Percentiles rank a stretch among this genome's conserved stretches.
phyloP scores from a whole-genome alignment of 116 monocot genomes.

The Iris pallida region DNA sequence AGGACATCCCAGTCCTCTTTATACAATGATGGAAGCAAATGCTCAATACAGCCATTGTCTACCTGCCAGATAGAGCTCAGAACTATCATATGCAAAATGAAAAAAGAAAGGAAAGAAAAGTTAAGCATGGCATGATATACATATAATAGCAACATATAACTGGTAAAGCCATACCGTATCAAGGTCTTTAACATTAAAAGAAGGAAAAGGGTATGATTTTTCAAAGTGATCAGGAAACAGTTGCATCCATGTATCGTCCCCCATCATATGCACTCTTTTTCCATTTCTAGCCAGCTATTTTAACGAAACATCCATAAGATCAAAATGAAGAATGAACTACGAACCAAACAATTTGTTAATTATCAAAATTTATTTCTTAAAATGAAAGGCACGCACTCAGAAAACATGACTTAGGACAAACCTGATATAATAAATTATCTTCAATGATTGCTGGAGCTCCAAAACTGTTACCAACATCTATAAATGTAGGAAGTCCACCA shows the following conservation, averaged over 20 bases:
- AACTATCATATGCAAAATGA: neutral
- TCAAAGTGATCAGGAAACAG: conserved; percentile 81
- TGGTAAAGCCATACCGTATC: conserved; percentile 56
- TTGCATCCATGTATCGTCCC: conserved; percentile 97
- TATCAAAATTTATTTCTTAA: conserved; percentile 1
- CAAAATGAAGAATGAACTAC: neutral
- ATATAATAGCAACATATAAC: neutral
- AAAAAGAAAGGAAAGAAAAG: neutral
- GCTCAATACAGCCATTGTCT: conserved; percentile 82
- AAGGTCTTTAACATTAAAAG: conserved; percentile 99
- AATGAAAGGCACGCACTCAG: too few species aligned
- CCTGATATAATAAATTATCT: conserved; percentile 95
- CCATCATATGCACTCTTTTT: conserved; percentile 94
- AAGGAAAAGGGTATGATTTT: conserved; percentile 80
- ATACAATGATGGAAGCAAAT: conserved; percentile 69
- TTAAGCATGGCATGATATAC: neutral
- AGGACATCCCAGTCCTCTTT: conserved; percentile 98
- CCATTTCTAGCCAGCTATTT: conserved; percentile 72
- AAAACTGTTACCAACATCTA: conserved; percentile 98
- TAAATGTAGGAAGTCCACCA: conserved; percentile 98
- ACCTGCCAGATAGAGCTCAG: conserved; percentile 39
- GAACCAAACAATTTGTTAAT: conserved; percentile 1
- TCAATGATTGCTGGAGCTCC: conserved; percentile 94
- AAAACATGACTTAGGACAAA: conserved; percentile 17
- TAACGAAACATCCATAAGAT: neutral